These are phyloP conservation scores for Talaromyces sp. DNA, from an alignment of 2,329 filamentous ascomycete genomes.

Conservation along the genomic window DNA sequence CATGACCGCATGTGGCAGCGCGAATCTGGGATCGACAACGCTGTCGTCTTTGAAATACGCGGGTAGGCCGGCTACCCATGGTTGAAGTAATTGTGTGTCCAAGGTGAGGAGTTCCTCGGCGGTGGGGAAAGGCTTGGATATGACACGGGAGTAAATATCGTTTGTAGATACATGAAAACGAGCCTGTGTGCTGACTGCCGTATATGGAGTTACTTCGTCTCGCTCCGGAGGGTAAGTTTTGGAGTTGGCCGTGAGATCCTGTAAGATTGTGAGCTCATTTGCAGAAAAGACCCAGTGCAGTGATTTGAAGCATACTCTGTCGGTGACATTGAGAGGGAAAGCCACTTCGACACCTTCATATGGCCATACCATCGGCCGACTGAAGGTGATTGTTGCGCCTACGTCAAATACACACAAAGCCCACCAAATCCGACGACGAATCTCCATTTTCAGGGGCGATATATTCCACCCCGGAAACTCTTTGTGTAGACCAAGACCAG, in stretches of 20 bases:
- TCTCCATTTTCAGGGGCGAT: conserved; percentile 34
- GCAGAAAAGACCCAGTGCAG: not conserved
- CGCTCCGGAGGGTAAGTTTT: conserved; percentile 29
- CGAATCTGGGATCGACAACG: conserved; percentile 27
- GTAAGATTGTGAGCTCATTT: conserved; percentile 4
- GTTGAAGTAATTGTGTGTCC: conserved; percentile 33
- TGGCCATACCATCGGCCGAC: conserved; percentile 41
- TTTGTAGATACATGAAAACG: conserved; percentile 38
- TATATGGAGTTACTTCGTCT: conserved; percentile 36
- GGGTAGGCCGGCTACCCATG: conserved; percentile 36
- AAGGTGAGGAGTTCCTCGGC: conserved; percentile 35
- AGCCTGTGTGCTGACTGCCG: conserved; percentile 35
- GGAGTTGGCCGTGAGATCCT: conserved; percentile 30
- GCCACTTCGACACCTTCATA: conserved; percentile 39
- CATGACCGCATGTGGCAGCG: conserved; percentile 32
- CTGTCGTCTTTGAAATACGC: conserved; percentile 31
- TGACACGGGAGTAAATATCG: conserved; percentile 37
- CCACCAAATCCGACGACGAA: conserved; percentile 36
- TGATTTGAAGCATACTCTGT: conserved; percentile 21
- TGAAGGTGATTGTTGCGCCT: conserved; percentile 45
- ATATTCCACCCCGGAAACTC: conserved; percentile 44
- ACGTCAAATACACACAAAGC: conserved; percentile 41
- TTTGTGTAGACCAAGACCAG: conserved; percentile 45
- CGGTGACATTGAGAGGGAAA: conserved; percentile 39
- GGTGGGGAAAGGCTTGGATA: conserved; percentile 36